Evolutionary conservation across 2,329 filamentous ascomycete genomes (phyloP).

Genomic region (Sordariomycetes sp.): DNA sequence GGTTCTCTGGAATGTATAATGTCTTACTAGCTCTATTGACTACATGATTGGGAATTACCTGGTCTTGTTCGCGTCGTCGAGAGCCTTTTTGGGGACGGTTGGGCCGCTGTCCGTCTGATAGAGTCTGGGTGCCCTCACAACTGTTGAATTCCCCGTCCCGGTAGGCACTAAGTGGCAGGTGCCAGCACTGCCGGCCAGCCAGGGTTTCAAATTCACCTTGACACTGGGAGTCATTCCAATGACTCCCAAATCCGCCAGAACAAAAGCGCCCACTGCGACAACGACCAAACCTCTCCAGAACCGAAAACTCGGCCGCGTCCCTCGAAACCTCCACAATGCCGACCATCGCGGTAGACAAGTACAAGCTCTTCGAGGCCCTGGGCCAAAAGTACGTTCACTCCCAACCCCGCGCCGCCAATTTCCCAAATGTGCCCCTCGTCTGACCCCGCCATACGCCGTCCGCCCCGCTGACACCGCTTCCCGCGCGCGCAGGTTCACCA

Average conservation of each 20-base stretch:
- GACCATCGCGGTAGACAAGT: conserved; percentile 94
- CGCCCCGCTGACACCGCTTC: conserved; percentile 4
- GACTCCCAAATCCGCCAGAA: background rate
- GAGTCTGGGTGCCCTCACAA: too few species aligned
- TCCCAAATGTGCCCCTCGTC: conserved; percentile 5
- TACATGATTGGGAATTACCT: background rate
- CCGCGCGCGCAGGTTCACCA: conserved; percentile 56
- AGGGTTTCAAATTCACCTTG: background rate
- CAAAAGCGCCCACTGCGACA: background rate
- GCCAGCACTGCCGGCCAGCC: background rate
- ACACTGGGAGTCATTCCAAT: background rate
- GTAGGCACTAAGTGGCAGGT: background rate
- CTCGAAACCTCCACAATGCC: conserved; percentile 53
- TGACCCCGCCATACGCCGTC: conserved; percentile 12
- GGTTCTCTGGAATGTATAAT: background rate
- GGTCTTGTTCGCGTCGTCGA: background rate
- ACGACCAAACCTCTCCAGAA: background rate
- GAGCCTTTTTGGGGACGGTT: background rate
- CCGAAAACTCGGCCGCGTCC: background rate
- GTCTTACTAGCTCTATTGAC: background rate
- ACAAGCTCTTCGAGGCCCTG: conserved; percentile 85
- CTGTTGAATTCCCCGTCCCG: too few species aligned
- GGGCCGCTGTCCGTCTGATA: background rate
- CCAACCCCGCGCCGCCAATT: conserved; percentile 8
- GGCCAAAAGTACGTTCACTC: conserved; percentile 59